Base-by-base conservation (phyloP, 1,284 basidiomycete species). In the Waitea zeae region DNA sequence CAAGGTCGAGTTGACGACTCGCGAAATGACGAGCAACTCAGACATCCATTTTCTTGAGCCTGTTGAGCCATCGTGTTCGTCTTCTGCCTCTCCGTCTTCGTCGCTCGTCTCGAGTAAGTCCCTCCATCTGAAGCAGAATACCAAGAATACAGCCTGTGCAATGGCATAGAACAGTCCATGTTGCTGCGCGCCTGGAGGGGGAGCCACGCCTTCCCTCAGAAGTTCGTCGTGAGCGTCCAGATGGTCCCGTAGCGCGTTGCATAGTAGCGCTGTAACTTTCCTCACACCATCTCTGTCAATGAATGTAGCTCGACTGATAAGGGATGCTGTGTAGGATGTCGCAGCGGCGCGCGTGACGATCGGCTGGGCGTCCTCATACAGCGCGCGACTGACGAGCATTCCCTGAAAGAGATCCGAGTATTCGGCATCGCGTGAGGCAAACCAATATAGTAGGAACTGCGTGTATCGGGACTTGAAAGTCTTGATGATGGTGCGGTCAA, bases 51-150 rank as follows among this genome's bases (percentile, higher is more conserved):
- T 78, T 41, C 66, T 68, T 35, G 43, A 29, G 3, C 50, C 39
- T 0, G 40, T 45, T 2, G 53, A 51, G 1, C 43, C 43, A 31
- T 49, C 49, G 30, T 44, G 42, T 34, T 44, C 40, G 33, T 46
- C 42, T 27, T 56, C 45, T 42, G 61, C 60, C 29, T 64, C 67
- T 19, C 63, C 65, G 20, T 61, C 66, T 5, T 62, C 66, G 1
- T 62, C 64, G 11, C 62, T 62, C 17, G 66, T 68, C 36, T 76
- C 71, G 37, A 81, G 56, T 24, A 97, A 58, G 46, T 92, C 89
- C 41, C 87, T 62, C 93, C 92, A 98, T 13, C 93, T 66, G 61
- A 98, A 99, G 55, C 95, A 98, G 54, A 98, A 99, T 42, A 98
- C 89, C 47, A 98, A 70, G 53, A 99, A 95, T 4, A 90, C 71